A percentile compares a stretch with the other conserved stretches of the same genome.
phyloP scores from a whole-genome alignment of 2,329 filamentous ascomycete genomes.

The Xylaria polymorpha region DNA sequence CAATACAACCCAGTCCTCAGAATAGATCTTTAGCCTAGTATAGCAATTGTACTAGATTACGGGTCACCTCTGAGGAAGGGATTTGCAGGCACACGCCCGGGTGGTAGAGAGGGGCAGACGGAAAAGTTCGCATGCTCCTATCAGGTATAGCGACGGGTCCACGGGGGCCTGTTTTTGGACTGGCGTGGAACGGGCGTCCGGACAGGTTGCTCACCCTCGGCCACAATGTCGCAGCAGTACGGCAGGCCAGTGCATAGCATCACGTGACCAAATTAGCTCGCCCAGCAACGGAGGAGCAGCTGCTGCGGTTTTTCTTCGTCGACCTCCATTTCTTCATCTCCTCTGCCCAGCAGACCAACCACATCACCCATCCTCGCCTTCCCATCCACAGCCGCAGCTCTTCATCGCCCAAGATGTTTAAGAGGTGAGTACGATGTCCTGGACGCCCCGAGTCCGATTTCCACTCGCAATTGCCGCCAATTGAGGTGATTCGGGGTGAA shows the following conservation, averaged over 20 bases:
- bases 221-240: conserved; percentile 10
- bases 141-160: conserved; percentile 22
- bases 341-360: conserved; percentile 49
- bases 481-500: conserved; percentile 65
- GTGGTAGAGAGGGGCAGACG: too few species aligned
- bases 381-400: conserved; percentile 71
- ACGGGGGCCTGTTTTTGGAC: conserved; percentile 26
- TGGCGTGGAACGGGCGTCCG: conserved; percentile 11
- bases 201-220: conserved; percentile 20
- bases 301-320: conserved; percentile 45
- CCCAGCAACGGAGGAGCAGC: conserved; percentile 32
- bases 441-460: conserved; percentile 46
- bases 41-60: too few species aligned
- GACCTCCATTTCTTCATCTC: conserved; percentile 43
- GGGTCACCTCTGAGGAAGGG: too few species aligned
- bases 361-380: conserved; percentile 66
- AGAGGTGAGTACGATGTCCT: conserved; percentile 71
- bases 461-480: conserved; percentile 59
- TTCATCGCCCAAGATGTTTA: conserved; percentile 83
- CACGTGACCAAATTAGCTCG: conserved; percentile 43
- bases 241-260: conserved; percentile 20
- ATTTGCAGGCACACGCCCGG: too few species aligned
- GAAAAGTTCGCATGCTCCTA: conserved; percentile 12
- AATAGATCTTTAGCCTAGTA: too few species aligned
- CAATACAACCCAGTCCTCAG: too few species aligned